Percentiles rank a stretch among this genome's conserved stretches.
Evolutionary conservation across 2,329 filamentous ascomycete genomes (phyloP).

Genomic region (Talaromyces sp.): DNA sequence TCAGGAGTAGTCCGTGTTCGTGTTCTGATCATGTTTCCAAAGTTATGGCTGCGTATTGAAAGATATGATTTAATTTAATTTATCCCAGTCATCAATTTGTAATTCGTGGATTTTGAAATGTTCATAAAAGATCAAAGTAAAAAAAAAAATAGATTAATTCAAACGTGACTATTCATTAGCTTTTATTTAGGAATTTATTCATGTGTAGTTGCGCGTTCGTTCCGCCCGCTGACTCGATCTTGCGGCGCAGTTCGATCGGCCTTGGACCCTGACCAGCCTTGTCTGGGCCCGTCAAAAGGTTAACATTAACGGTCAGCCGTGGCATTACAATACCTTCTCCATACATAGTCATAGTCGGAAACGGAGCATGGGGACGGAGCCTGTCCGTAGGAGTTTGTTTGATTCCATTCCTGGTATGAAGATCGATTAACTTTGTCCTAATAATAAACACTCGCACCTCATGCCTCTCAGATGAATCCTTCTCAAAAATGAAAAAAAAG

Average conservation of each 20-base stretch:
- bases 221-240: background rate
- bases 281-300: constrained; percentile 1
- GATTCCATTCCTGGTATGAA: no score
- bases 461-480: background rate
- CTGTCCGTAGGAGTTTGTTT: no score
- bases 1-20: no score
- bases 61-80: no score
- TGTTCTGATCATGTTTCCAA: no score
- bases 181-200: background rate
- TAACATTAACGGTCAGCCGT: constrained; percentile 2
- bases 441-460: no score
- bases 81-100: no score
- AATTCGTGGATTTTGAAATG: background rate
- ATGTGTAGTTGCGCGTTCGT: background rate
- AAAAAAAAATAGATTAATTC: background rate
- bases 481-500: no score
- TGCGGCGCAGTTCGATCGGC: constrained; percentile 11
- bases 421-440: no score
- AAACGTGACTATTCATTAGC: background rate
- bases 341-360: no score
- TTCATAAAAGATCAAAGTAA: background rate
- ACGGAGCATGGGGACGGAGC: no score
- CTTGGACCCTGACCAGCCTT: constrained; percentile 10
- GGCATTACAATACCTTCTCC: background rate
- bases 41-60: no score